A percentile compares a stretch with the other conserved stretches of the same genome.
phyloP scores from a whole-genome alignment of 2,329 filamentous ascomycete species.

The Fusarium chaquense region DNA sequence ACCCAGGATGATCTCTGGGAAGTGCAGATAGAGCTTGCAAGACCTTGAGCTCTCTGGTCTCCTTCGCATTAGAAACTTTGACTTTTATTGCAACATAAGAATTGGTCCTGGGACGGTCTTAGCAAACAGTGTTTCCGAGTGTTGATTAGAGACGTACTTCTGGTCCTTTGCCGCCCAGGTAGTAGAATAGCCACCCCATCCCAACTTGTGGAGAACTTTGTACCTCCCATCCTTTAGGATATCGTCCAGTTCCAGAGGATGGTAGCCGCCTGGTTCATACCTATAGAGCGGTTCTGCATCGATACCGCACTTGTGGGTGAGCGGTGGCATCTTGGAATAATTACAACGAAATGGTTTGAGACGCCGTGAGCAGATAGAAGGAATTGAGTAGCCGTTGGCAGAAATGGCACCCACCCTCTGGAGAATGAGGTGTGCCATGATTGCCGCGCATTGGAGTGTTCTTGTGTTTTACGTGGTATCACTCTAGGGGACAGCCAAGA shows the following conservation, averaged over 20 bases:
- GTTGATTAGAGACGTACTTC: not conserved
- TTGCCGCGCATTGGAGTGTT: not conserved
- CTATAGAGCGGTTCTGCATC: not conserved
- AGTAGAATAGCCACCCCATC: constrained; percentile 58
- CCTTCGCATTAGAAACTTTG: not conserved
- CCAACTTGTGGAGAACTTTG: constrained; percentile 58
- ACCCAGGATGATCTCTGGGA: not conserved
- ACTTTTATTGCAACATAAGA: constrained; percentile 38
- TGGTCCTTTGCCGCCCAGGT: constrained; percentile 58
- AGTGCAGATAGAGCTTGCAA: constrained; percentile 8
- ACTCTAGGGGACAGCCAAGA: rapidly evolving
- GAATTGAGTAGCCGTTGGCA: not conserved
- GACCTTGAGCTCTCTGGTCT: constrained; percentile 1
- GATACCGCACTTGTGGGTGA: not conserved
- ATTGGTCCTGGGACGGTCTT: not conserved
- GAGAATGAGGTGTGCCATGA: not conserved
- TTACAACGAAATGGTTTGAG: not conserved
- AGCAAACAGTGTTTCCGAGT: not conserved
- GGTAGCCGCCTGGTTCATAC: constrained; percentile 56
- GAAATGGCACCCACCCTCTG: not conserved
- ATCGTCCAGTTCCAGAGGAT: constrained; percentile 57
- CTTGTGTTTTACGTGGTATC: not conserved
- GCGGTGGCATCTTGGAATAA: not conserved
- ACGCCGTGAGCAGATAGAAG: not conserved
- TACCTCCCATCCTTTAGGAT: constrained; percentile 55